Evolutionary conservation across 2,329 filamentous ascomycete genomes (phyloP).

Genomic region (Teratosphaeria viscida): DNA sequence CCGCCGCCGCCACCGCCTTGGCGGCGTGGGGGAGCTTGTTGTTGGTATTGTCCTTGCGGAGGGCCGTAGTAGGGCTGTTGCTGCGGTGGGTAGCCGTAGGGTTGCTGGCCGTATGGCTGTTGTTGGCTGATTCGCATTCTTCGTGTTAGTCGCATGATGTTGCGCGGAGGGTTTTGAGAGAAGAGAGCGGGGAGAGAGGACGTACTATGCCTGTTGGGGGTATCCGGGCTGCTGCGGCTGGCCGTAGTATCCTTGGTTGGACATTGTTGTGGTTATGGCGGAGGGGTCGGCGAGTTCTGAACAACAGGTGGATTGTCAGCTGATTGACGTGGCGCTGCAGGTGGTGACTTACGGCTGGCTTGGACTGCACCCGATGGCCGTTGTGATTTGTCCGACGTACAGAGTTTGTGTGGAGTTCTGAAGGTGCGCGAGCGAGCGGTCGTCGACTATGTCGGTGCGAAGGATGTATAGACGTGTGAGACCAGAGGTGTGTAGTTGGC

Average conservation of each 20-base stretch:
- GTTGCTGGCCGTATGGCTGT: conserved; percentile 3
- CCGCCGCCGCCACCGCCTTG: conserved; percentile 34
- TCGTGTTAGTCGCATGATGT: not conserved
- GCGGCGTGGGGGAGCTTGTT: conserved; percentile 17
- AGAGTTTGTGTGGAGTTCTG: not conserved
- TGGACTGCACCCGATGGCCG: not conserved
- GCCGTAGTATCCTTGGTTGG: conserved; percentile 33
- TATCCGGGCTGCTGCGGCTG: conserved; percentile 9
- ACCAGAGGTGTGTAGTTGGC: not conserved
- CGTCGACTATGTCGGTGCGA: not conserved
- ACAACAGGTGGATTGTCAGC: not conserved
- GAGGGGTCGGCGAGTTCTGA: not conserved
- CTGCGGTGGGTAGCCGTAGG: conserved; percentile 22
- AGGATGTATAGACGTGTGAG: not conserved
- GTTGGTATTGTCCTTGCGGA: conserved; percentile 21
- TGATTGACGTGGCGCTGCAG: conserved; percentile 2
- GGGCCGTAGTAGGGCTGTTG: conserved; percentile 9
- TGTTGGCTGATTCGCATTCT: not conserved
- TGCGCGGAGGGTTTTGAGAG: not conserved
- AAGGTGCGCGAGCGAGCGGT: not conserved
- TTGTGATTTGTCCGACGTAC: not conserved
- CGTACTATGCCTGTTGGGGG: not conserved
- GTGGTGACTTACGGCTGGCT: not conserved
- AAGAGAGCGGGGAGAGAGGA: not conserved
- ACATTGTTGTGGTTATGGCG: conserved; percentile 24